phyloP scores from a whole-genome alignment of 495 filamentous ascomycete species.

The Astrothelium subdiscretum region DNA sequence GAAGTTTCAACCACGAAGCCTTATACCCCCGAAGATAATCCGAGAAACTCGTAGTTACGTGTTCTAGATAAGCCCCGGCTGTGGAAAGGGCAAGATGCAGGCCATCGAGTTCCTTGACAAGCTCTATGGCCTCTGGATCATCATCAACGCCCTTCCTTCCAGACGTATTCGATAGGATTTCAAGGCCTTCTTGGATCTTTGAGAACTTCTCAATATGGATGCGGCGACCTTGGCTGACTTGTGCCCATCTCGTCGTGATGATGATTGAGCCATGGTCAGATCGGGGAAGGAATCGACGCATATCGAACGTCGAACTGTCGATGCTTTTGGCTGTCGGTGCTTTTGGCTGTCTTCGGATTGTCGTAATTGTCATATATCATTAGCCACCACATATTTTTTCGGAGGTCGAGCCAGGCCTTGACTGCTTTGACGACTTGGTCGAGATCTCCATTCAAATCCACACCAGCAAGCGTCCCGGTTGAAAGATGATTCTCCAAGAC shows the following conservation, averaged over 20 bases:
- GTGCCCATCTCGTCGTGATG: slow-evolving; percentile 28
- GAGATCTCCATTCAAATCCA: slow-evolving; percentile 3
- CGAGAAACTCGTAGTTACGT: slow-evolving; percentile 16
- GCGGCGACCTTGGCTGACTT: neutral
- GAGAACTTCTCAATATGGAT: neutral
- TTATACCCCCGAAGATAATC: slow-evolving; percentile 33
- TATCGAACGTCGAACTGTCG: too few relatives aligned
- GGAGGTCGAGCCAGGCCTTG: slow-evolving; percentile 26
- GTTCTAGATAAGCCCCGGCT: slow-evolving; percentile 32
- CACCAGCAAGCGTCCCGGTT: neutral
- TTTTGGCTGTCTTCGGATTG: slow-evolving; percentile 5
- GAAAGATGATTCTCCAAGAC: slow-evolving; percentile 9
- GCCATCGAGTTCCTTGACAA: slow-evolving; percentile 23
- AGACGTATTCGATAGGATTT: neutral
- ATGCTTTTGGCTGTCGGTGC: slow-evolving; percentile 5
- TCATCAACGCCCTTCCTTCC: neutral
- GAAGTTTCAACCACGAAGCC: slow-evolving; percentile 30
- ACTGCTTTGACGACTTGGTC: slow-evolving; percentile 18
- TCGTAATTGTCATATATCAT: slow-evolving; percentile 35
- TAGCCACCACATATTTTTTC: slow-evolving; percentile 30
- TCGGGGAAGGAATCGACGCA: slow-evolving; percentile 26
- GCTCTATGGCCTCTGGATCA: neutral
- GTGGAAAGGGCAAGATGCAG: slow-evolving; percentile 34
- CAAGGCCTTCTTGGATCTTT: neutral
- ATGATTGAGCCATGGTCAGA: slow-evolving; percentile 32